Evolutionary conservation across 2,329 filamentous ascomycete species (phyloP).

Genomic region (Beauveria brongniartii): DNA sequence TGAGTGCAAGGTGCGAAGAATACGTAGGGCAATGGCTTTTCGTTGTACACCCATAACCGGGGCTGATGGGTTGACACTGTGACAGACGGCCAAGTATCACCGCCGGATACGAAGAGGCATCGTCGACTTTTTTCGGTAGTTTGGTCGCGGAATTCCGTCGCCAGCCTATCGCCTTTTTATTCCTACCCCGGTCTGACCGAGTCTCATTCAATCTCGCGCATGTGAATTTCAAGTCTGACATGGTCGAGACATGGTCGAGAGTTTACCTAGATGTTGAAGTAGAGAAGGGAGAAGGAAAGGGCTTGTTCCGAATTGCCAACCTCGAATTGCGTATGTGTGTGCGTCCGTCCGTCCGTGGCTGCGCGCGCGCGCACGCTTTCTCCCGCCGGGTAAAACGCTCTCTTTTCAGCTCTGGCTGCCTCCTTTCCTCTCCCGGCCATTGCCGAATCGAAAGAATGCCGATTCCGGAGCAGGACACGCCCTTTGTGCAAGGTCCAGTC

Average conservation of each 20-base stretch:
- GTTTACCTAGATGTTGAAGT: background rate
- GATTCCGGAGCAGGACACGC: background rate
- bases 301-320: background rate
- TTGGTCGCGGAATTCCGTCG: background rate
- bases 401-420: constrained; percentile 7
- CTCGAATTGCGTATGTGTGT: background rate
- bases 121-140: background rate
- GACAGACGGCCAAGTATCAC: too few relatives aligned
- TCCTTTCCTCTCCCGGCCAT: background rate
- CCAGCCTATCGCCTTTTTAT: background rate
- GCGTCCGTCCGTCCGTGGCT: background rate
- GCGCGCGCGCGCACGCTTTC: background rate
- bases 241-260: background rate
- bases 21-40: too few relatives aligned
- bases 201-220: background rate
- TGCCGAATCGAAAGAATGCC: background rate
- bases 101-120: background rate
- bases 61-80: too few relatives aligned
- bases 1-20: too few relatives aligned
- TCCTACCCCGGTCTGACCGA: background rate
- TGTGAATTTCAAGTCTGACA: background rate
- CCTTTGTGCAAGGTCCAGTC: background rate
- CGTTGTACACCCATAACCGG: too few relatives aligned
- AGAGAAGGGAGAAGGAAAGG: background rate
- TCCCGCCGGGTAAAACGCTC: constrained; percentile 4